Conservation (phyloP, 495 filamentous ascomycete genomes). For the Aspergillus cristatus region DNA sequence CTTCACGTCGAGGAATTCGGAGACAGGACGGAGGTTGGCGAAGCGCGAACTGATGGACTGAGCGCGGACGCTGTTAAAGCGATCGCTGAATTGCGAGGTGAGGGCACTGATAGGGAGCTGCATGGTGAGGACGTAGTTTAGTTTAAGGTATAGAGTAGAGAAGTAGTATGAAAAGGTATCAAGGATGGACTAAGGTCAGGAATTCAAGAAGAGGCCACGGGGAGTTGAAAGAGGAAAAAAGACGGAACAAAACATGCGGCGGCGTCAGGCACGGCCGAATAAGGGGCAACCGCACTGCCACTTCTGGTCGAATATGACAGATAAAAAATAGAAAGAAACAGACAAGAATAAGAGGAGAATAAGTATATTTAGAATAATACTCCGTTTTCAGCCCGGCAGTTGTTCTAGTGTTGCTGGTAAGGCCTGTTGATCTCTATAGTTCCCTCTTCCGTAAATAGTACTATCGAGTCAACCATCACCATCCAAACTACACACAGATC, state of each 20-base stretch:
- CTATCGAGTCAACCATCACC: too few relatives aligned
- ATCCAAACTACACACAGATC: too few relatives aligned
- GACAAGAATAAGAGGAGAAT: not conserved
- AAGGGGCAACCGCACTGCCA: not conserved
- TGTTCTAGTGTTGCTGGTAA: too few relatives aligned
- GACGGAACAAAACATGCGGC: too few relatives aligned
- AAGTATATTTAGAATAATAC: not conserved
- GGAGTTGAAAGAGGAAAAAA: too few relatives aligned
- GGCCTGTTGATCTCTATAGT: too few relatives aligned
- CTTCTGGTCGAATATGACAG: not conserved
- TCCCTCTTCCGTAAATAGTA: too few relatives aligned
- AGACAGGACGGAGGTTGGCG: conserved; percentile 82
- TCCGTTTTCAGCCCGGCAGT: too few relatives aligned
- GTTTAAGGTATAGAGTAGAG: not conserved
- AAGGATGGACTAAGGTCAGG: not conserved
- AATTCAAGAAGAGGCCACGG: too few relatives aligned
- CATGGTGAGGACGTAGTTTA: conserved; percentile 36
- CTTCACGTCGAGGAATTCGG: conserved; percentile 94
- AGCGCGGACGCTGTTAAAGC: conserved; percentile 68
- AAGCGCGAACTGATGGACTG: conserved; percentile 73
- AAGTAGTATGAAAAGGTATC: not conserved
- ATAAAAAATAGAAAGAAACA: not conserved
- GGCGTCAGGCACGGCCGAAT: not conserved
- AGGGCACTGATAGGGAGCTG: conserved; percentile 84
- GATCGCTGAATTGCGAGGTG: conserved; percentile 73